Percentiles rank a stretch among this genome's conserved stretches.
phyloP scores from a whole-genome alignment of 257 asterid genomes.

The Solanum tarapatanum region DNA sequence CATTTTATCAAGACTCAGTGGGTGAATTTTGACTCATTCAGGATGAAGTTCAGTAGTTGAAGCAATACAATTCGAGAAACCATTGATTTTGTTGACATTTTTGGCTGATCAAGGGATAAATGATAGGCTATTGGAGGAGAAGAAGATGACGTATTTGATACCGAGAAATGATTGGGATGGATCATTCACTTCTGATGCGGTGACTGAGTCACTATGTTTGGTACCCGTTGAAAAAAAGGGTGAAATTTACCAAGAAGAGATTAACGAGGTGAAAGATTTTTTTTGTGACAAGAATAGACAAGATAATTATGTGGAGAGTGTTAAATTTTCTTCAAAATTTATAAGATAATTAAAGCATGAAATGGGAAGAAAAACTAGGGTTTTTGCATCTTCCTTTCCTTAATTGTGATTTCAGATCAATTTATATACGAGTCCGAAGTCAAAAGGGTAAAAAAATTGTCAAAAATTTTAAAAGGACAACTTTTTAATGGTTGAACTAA shows the following conservation, averaged over 20 bases:
- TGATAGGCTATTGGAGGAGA: constrained; percentile 8
- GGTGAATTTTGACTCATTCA: constrained; percentile 24
- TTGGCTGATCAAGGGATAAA: constrained; percentile 14
- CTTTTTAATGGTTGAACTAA: too few species aligned
- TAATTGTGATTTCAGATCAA: background rate
- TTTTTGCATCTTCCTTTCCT: too few species aligned
- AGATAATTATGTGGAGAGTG: background rate
- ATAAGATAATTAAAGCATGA: background rate
- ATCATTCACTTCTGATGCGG: background rate
- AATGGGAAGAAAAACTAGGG: background rate
- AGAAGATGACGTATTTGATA: background rate
- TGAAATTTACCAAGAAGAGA: background rate
- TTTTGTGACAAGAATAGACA: background rate
- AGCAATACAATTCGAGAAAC: constrained; percentile 6
- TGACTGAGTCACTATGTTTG: constrained; percentile 5
- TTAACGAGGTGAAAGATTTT: background rate
- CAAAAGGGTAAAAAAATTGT: too few species aligned
- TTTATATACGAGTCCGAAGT: background rate
- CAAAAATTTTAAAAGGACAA: too few species aligned
- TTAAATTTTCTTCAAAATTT: background rate
- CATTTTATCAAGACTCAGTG: constrained; percentile 5
- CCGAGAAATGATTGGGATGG: constrained; percentile 8
- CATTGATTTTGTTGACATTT: constrained; percentile 14
- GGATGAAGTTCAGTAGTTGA: constrained; percentile 24
- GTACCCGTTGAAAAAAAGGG: constrained; percentile 3